These are phyloP conservation scores for Lachancea cidri DNA, from an alignment of 805 yeast genomes.

Conservation along the genomic window DNA sequence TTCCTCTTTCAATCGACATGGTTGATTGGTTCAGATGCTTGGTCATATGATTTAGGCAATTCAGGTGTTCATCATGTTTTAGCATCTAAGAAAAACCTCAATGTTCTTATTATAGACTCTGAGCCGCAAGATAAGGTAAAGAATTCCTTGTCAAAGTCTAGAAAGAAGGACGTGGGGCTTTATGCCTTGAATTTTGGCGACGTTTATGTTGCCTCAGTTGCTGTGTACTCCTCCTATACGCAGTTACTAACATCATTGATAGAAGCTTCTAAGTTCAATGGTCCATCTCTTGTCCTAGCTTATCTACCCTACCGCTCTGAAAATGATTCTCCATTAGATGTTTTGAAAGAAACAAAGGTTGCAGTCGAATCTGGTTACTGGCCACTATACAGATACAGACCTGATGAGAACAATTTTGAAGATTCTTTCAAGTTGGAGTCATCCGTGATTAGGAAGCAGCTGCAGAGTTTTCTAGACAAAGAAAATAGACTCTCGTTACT, in stretches of 20 bases:
- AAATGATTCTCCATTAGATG: constrained; percentile 60
- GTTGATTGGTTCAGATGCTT: constrained; percentile 91
- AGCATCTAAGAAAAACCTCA: constrained; percentile 68
- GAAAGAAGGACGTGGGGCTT: constrained; percentile 89
- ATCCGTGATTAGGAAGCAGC: constrained; percentile 67
- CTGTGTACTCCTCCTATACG: constrained; percentile 88
- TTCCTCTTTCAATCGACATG: constrained; percentile 55
- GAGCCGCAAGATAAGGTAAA: constrained; percentile 54
- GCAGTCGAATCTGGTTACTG: constrained; percentile 95
- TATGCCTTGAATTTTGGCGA: constrained; percentile 92
- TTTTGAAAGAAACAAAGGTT: constrained; percentile 78
- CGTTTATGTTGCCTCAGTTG: constrained; percentile 89
- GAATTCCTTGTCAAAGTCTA: constrained; percentile 38
- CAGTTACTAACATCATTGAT: constrained; percentile 83
- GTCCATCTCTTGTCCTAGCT: constrained; percentile 89
- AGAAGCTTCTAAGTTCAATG: constrained; percentile 85
- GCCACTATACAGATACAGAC: constrained; percentile 89
- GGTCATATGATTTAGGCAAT: constrained; percentile 90
- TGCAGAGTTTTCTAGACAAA: constrained; percentile 77
- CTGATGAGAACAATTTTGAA: constrained; percentile 44
- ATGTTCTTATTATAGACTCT: constrained; percentile 81
- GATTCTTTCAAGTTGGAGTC: constrained; percentile 80
- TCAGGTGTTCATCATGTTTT: constrained; percentile 87
- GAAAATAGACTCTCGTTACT: constrained; percentile 82
- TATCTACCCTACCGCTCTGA: constrained; percentile 74